These are phyloP conservation scores for Metarhizium rileyi DNA, from an alignment of 2,329 filamentous ascomycete species.

Conservation along the genomic window DNA sequence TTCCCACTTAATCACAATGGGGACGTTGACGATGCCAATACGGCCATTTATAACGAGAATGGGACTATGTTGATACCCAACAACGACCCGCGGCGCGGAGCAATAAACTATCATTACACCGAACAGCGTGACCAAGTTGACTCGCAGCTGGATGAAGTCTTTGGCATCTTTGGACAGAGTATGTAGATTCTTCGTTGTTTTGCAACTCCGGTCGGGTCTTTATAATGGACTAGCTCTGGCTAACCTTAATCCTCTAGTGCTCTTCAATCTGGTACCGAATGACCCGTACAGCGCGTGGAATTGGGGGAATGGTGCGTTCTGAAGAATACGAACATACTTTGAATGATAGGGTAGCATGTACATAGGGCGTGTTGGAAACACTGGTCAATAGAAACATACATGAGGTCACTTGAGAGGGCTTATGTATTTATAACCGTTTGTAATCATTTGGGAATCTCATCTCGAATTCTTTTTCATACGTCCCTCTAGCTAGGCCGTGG, in stretches of 20 bases:
- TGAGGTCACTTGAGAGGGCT: too few relatives aligned
- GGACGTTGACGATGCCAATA: not conserved
- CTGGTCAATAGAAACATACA: too few relatives aligned
- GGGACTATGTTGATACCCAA: not conserved
- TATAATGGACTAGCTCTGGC: not conserved
- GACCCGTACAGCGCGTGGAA: conserved; percentile 4
- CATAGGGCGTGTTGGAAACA: not conserved
- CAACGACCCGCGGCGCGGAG: not conserved
- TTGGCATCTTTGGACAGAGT: conserved; percentile 5
- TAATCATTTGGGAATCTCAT: conserved; percentile 9
- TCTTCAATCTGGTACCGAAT: conserved; percentile 5
- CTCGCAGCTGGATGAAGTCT: conserved; percentile 3
- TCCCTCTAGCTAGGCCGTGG: conserved; percentile 26
- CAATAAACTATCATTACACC: not conserved
- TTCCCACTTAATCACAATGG: not conserved
- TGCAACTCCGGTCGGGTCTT: not conserved
- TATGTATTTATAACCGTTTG: too few relatives aligned
- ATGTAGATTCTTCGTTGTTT: not conserved
- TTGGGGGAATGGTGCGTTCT: conserved; percentile 2
- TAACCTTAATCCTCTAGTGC: not conserved
- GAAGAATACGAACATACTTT: not conserved
- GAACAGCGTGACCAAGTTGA: conserved; percentile 3
- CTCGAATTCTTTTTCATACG: conserved; percentile 18
- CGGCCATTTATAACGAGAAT: not conserved
- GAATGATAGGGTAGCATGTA: not conserved